A percentile compares a stretch with the other conserved stretches of the same genome.
Evolutionary conservation across 139 green algal species (phyloP).

Genomic region (Tetraselmis chui): DNA sequence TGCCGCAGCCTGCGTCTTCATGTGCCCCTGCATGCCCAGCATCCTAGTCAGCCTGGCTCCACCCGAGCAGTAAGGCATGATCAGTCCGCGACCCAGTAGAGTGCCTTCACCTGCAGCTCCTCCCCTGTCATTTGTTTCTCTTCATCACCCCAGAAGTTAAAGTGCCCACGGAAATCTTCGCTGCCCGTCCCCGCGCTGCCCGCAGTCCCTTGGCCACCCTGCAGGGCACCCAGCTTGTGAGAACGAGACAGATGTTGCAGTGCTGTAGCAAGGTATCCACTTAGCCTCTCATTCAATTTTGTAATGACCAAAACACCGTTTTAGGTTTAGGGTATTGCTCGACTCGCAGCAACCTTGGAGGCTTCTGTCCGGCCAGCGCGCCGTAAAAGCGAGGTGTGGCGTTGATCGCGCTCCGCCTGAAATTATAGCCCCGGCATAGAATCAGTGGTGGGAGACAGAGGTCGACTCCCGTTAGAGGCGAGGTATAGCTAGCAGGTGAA

Average conservation of each 20-base stretch:
- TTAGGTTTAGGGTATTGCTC: neutral
- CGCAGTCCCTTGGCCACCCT: too few relatives aligned
- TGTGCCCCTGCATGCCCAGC: neutral
- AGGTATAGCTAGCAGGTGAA: neutral
- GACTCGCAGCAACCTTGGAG: neutral
- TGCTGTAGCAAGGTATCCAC: neutral
- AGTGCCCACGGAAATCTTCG: neutral
- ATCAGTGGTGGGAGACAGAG: neutral
- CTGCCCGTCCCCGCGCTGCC: neutral
- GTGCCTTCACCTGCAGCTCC: neutral
- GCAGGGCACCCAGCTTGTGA: neutral
- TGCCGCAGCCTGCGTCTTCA: neutral
- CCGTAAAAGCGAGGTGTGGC: slow-evolving; percentile 39
- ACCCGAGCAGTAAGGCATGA: neutral
- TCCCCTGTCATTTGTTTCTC: neutral
- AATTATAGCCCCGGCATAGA: neutral
- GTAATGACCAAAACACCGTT: neutral
- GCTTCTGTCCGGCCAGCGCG: slow-evolving; percentile 18
- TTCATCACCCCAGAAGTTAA: neutral
- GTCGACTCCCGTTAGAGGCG: neutral
- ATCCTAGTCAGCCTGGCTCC: neutral
- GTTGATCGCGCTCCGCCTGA: slow-evolving; percentile 49
- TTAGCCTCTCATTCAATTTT: too few relatives aligned
- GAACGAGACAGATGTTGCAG: neutral
- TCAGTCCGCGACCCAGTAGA: too few relatives aligned